Evolutionary conservation across 1,139 yeast species (phyloP), one percentile per base, ranked within the genome.

Genomic region (Sugiyamaella japonica): DNA sequence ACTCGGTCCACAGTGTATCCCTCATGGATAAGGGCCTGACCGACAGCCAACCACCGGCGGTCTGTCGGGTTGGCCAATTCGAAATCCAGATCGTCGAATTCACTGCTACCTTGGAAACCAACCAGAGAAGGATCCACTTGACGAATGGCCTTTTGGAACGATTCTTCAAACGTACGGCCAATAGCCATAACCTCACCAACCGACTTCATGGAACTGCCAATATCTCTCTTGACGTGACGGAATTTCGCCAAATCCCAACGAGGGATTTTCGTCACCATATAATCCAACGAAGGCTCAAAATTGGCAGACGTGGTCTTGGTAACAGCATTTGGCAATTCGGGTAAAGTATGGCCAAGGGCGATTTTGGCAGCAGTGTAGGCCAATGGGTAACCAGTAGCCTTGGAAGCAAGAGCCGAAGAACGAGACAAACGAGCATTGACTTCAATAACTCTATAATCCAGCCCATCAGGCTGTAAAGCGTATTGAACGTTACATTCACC

Each of bases 111-210:
- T 76, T 91, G 97, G 84, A 93, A 87, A 54, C 99, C 98, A 67
- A 89, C 71, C 64, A 82, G 81, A 25, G 95, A 84, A 53, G 97
- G 97, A 70, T 93, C 99, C 61, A 91, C 90, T 76, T 91, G 96
- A 76, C 99, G 85, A 65, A 93, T 86, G 54, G 99, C 99, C 79
- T 93, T 93, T 76, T 93, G 99, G 80, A 93, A 86, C 13, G 97
- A 88, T 75, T 93, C 99, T 76, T 93, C 99, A 70, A 91, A 93
- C 65, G 84, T 93, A 76, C 99, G 86, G 68, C 99, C 99, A 70
- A 93, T 93, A 54, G 97, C 95, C 99, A 93, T 93, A 58, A 93
- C 99, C 75, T 93, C 99, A 73, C 99, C 99, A 56, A 93, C 99
- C 47, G 98, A 91, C 75, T 93, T 93, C 99, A 93, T 93, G 50